A percentile compares a stretch with the other conserved stretches of the same genome.
These are phyloP conservation scores for Ustilago shanxiensis DNA, from an alignment of 1,284 basidiomycete species.

Conservation along the genomic window DNA sequence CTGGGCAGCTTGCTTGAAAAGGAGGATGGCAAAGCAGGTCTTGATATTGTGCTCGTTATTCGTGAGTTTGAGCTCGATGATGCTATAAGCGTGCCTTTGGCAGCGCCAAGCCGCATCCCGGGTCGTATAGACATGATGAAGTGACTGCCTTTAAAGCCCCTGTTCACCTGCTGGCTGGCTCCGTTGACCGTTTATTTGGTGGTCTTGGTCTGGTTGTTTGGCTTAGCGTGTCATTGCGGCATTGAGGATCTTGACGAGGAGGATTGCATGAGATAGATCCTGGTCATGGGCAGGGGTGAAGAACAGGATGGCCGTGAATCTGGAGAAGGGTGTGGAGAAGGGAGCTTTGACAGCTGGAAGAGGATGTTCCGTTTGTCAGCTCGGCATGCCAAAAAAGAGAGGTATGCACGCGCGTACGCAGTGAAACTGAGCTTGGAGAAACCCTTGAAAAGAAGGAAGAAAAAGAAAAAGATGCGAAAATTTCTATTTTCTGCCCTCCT, in stretches of 20 bases:
- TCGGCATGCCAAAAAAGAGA: not conserved
- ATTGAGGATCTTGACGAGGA: not conserved
- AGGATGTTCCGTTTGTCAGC: slow-evolving; percentile 17
- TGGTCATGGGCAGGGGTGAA: no score
- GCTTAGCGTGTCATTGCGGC: slow-evolving; percentile 7
- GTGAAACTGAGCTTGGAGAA: not conserved
- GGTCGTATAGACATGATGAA: slow-evolving; percentile 20
- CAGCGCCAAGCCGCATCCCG: not conserved
- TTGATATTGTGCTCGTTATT: not conserved
- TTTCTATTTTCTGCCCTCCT: slow-evolving; percentile 4
- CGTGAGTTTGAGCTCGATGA: not conserved
- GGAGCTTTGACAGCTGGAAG: not conserved
- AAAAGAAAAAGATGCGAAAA: slow-evolving; percentile 3
- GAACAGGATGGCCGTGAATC: not conserved
- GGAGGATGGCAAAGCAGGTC: not conserved
- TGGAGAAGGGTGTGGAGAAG: slow-evolving; percentile 3
- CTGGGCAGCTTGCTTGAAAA: not conserved
- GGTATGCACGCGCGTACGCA: not conserved
- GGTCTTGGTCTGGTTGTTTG: not conserved
- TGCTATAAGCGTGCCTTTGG: not conserved
- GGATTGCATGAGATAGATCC: not conserved
- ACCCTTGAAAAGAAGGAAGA: slow-evolving; percentile 12
- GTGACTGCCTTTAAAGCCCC: not conserved
- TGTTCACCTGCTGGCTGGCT: not conserved
- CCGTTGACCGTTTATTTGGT: not conserved